Percentiles rank a stretch among this genome's conserved stretches.
phyloP scores from a whole-genome alignment of 2,329 filamentous ascomycete species.

The Aspergillus udagawae region DNA sequence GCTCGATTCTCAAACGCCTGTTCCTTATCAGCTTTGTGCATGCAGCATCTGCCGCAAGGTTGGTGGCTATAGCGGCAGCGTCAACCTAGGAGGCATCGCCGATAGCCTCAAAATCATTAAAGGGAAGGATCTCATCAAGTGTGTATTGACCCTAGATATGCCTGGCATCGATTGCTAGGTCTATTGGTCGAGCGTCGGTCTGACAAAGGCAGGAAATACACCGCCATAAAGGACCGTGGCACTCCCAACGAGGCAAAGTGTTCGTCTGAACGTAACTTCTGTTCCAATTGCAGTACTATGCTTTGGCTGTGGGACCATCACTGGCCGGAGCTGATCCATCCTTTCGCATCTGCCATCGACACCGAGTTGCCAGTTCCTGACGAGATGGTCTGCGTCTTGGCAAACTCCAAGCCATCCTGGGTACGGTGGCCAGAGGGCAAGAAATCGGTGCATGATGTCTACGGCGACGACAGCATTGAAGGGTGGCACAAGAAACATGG shows the following conservation, averaged over 20 bases:
- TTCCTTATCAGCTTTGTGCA: slow-evolving; percentile 48
- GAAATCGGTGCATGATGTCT: slow-evolving; percentile 40
- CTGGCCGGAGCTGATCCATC: slow-evolving; percentile 48
- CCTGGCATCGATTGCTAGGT: neutral
- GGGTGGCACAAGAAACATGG: slow-evolving; percentile 45
- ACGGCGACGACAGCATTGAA: slow-evolving; percentile 40
- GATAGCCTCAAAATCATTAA: slow-evolving; percentile 40
- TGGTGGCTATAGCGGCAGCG: slow-evolving; percentile 42
- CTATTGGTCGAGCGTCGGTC: neutral
- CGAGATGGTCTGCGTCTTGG: slow-evolving; percentile 47
- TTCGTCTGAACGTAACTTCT: slow-evolving; percentile 46
- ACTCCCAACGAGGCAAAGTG: slow-evolving; percentile 35
- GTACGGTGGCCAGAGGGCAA: slow-evolving; percentile 47
- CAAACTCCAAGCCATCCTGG: slow-evolving; percentile 43
- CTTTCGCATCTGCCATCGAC: slow-evolving; percentile 49
- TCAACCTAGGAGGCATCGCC: slow-evolving; percentile 46
- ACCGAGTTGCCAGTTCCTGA: slow-evolving; percentile 42
- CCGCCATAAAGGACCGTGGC: slow-evolving; percentile 42
- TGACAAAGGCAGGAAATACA: slow-evolving; percentile 40
- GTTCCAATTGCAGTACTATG: slow-evolving; percentile 46
- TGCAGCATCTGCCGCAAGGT: slow-evolving; percentile 50
- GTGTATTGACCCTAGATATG: slow-evolving; percentile 7
- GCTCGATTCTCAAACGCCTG: slow-evolving; percentile 44
- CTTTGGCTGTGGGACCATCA: slow-evolving; percentile 46
- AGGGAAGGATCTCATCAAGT: slow-evolving; percentile 45